These are phyloP conservation scores for Trichoderma hamatum DNA, from an alignment of 2,329 filamentous ascomycete genomes.

Conservation along the genomic window DNA sequence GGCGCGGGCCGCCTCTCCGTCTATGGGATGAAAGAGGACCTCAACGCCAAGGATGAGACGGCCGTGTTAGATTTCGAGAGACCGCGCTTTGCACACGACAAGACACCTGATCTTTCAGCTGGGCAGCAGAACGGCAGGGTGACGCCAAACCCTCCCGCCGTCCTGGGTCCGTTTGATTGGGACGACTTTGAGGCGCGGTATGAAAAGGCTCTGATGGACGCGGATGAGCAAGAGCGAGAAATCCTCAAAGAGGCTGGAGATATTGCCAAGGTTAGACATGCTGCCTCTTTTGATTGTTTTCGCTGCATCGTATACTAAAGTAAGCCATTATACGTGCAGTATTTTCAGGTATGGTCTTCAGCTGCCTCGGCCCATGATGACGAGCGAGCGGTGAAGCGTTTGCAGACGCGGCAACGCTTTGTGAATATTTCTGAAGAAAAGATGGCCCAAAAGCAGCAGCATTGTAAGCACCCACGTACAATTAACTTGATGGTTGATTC, in stretches of 20 bases:
- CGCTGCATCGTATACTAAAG: background rate
- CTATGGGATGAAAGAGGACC: slow-evolving; percentile 26
- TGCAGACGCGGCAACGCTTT: slow-evolving; percentile 77
- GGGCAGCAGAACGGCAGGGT: slow-evolving; percentile 38
- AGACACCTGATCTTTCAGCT: slow-evolving; percentile 46
- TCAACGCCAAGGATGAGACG: slow-evolving; percentile 28
- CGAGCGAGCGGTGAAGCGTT: slow-evolving; percentile 74
- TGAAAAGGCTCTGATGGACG: slow-evolving; percentile 63
- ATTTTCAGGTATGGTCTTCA: slow-evolving; percentile 78
- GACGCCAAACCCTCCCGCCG: slow-evolving; percentile 55
- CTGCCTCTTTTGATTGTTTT: background rate
- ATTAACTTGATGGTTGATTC: background rate
- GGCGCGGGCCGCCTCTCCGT: slow-evolving; percentile 18
- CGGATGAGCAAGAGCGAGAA: slow-evolving; percentile 64
- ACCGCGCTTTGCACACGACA: slow-evolving; percentile 32
- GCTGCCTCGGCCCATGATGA: slow-evolving; percentile 73
- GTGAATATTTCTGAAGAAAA: slow-evolving; percentile 74
- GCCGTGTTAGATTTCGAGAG: slow-evolving; percentile 33
- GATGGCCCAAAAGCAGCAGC: slow-evolving; percentile 73
- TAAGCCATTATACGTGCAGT: slow-evolving; percentile 50
- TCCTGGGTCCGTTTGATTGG: slow-evolving; percentile 71
- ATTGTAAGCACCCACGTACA: slow-evolving; percentile 62
- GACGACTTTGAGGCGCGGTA: slow-evolving; percentile 73
- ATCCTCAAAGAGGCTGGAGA: slow-evolving; percentile 68
- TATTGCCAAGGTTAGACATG: slow-evolving; percentile 61